A percentile compares a stretch with the other conserved stretches of the same genome.
These are phyloP conservation scores for Puccinia horiana DNA, from an alignment of 1,284 basidiomycete species.

Conservation along the genomic window DNA sequence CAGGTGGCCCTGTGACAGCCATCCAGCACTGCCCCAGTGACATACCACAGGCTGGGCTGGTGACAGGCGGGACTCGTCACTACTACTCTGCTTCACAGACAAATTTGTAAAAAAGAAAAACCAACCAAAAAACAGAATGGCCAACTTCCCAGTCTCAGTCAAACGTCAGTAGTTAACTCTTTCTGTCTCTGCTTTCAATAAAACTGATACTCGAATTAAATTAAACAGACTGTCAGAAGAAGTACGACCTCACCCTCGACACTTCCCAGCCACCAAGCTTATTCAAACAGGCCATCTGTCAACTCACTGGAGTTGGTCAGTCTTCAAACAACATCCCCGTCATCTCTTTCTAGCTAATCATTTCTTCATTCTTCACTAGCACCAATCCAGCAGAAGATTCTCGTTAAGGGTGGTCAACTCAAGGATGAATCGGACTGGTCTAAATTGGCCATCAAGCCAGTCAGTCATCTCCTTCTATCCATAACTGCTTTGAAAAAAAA, in stretches of 20 bases:
- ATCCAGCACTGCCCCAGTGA: too few species aligned
- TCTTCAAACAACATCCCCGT: conserved; percentile 45
- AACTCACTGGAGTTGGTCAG: conserved; percentile 77
- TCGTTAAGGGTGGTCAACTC: conserved; percentile 90
- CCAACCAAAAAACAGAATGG: neutral
- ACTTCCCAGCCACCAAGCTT: conserved; percentile 68
- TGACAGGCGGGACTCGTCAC: neutral
- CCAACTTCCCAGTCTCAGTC: conserved; percentile 35
- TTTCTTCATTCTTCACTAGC: conserved; percentile 44
- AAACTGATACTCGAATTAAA: neutral
- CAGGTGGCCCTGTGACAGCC: neutral
- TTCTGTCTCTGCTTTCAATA: too few species aligned
- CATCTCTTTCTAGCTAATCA: neutral
- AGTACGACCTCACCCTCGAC: conserved; percentile 66
- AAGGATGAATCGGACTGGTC: conserved; percentile 86
- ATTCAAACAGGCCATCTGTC: conserved; percentile 81
- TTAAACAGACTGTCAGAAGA: conserved; percentile 65
- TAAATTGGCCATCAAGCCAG: conserved; percentile 77
- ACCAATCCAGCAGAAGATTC: conserved; percentile 88
- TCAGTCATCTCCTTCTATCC: conserved; percentile 59
- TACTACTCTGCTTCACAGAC: neutral
- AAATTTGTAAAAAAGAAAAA: neutral
- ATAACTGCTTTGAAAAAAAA: neutral
- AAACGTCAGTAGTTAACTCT: conserved; percentile 15
- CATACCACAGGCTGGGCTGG: too few species aligned